Evolutionary conservation across 495 filamentous ascomycete species (phyloP).

Genomic region (Pyronema omphalodes): DNA sequence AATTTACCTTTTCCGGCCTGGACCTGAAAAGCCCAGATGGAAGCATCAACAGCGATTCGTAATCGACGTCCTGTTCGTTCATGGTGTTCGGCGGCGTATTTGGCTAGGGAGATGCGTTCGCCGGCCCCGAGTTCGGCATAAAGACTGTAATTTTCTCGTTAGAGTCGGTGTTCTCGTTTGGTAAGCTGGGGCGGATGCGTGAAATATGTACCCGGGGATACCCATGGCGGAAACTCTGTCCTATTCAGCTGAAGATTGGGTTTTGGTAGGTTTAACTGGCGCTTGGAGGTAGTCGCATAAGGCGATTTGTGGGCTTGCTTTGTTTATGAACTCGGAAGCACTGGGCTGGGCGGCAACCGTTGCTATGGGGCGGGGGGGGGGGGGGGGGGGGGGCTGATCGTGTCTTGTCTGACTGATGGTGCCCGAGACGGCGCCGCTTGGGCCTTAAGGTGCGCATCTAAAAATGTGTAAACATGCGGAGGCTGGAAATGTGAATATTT

Average conservation of each 20-base stretch:
- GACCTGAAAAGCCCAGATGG: constrained; percentile 93
- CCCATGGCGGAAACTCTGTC: background rate
- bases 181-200: background rate
- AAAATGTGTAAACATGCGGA: no score
- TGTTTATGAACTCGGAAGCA: constrained; percentile 12
- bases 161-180: background rate
- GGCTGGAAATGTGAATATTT: no score
- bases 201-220: constrained; percentile 1
- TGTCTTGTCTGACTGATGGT: no score
- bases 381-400: no score
- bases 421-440: no score
- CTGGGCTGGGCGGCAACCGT: constrained; percentile 9
- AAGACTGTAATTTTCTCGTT: background rate
- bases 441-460: no score
- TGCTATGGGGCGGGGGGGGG: background rate
- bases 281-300: background rate
- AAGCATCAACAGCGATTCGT: constrained; percentile 80
- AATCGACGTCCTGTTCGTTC: constrained; percentile 53
- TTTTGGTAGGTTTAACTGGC: background rate
- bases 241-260: background rate
- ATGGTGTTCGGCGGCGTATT: constrained; percentile 57
- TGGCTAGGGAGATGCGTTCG: constrained; percentile 57
- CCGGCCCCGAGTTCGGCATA: constrained; percentile 3
- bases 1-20: constrained; percentile 51
- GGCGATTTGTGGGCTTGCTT: background rate